phyloP scores from a whole-genome alignment of 2,329 filamentous ascomycete genomes.

The Trichoderma oligosporum region DNA sequence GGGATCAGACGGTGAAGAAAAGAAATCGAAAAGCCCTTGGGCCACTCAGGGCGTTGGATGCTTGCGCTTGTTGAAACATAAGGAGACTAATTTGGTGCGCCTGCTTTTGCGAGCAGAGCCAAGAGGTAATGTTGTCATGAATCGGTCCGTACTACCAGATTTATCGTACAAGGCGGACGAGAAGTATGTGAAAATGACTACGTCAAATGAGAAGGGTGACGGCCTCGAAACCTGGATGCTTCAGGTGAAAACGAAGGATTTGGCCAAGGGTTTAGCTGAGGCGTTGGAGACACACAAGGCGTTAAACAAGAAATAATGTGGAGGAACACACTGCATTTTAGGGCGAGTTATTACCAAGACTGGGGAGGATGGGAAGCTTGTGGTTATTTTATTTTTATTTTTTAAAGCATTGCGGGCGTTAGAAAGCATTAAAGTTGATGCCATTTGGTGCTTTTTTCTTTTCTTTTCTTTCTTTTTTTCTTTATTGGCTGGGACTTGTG shows the following conservation, averaged over 20 bases:
- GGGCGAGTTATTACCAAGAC: constrained; percentile 5
- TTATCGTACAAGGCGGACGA: constrained; percentile 58
- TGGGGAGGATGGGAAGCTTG: constrained; percentile 1
- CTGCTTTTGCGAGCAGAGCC: constrained; percentile 73
- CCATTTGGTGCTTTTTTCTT: neutral
- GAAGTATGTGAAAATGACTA: constrained; percentile 58
- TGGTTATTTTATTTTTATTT: neutral
- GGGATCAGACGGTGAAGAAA: constrained; percentile 42
- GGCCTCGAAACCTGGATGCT: constrained; percentile 67
- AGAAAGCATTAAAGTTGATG: constrained; percentile 20
- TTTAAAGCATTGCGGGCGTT: constrained; percentile 24
- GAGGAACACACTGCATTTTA: constrained; percentile 18
- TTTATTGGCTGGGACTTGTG: constrained; percentile 10
- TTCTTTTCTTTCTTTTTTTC: no score
- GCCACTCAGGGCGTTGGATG: constrained; percentile 66
- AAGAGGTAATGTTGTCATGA: constrained; percentile 68
- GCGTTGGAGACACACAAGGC: constrained; percentile 53
- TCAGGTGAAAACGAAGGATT: constrained; percentile 62
- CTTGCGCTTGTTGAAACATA: constrained; percentile 69
- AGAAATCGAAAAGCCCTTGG: constrained; percentile 59
- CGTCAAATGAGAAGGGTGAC: constrained; percentile 55
- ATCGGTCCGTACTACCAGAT: constrained; percentile 60
- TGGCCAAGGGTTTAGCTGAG: constrained; percentile 52
- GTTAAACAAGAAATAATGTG: constrained; percentile 49
- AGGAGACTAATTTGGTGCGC: constrained; percentile 62